Base-by-base conservation (phyloP, 2,329 filamentous ascomycete species). In the Nothophaeocryptopus gaeumannii region DNA sequence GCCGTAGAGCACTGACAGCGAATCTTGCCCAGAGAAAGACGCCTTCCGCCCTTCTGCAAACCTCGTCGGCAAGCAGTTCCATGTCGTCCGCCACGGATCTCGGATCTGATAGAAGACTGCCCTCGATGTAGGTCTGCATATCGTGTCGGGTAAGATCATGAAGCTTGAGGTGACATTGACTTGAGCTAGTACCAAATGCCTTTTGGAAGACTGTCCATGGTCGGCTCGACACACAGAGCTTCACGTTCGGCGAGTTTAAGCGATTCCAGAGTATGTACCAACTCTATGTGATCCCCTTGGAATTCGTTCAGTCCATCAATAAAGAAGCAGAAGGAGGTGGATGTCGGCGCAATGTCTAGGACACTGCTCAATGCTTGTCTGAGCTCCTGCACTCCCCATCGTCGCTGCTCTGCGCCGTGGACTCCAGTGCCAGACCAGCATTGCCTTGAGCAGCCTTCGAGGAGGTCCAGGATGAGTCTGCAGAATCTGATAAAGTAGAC, bases 11-110 rank as follows among this genome's bases (percentile, higher is more conserved):
- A 10, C 29, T 26, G 15, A 34, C n/a, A 5, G 33, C 42, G 12
- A 45, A 16, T 9, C 8, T 26, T 5, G 37, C 32, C 42, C 42
- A 45, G 3, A 45, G 14, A 15, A 45, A 45, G 8, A 45, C 42
- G 11, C 42, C 42, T 37, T 45, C 32, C 8, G 34, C 42, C 8
- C 32, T 14, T 8, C 13, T 3, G n/a, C 42, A 20, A 11, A 45
- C 30, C 2, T 40, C 14, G 11, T 5, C 5, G 26, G 13, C n/a
- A 36, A 10, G 1, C 5, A 12, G n/a, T 2, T 38, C 5, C 15
- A 45, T 15, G 9, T 45, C 9, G 31, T 15, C 15, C 3, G 15
- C 13, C 20, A 26, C 20, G 20, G 7, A 26, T 45, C 33, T 38
- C 14, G 15, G 5, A 40, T n/a, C 9, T 13, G 32, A 13, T 2